Evolutionary conservation across 2,329 filamentous ascomycete genomes (phyloP).

Genomic region (Annulohypoxylon truncatum): DNA sequence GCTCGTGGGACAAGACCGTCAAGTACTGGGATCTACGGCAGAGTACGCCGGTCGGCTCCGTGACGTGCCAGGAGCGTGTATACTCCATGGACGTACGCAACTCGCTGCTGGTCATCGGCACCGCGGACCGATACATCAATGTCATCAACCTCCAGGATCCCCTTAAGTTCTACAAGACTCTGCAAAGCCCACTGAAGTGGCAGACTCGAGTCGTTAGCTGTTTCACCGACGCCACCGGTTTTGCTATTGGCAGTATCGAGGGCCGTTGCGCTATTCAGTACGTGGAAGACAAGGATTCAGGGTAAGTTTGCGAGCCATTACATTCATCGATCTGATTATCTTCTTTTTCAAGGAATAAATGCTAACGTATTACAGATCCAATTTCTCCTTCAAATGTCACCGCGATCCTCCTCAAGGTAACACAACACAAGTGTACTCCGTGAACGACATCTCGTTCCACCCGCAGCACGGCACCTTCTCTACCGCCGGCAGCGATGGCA

Average conservation of each 20-base stretch:
- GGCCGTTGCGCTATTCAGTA: slow-evolving; percentile 98
- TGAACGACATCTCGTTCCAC: slow-evolving; percentile 98
- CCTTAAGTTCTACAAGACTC: slow-evolving; percentile 91
- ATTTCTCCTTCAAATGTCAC: slow-evolving; percentile 99
- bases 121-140: slow-evolving; percentile 95
- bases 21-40: slow-evolving; percentile 88
- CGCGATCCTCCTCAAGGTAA: slow-evolving; percentile 82
- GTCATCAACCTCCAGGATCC: slow-evolving; percentile 92
- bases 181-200: slow-evolving; percentile 97
- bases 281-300: slow-evolving; percentile 92
- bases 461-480: slow-evolving; percentile 97
- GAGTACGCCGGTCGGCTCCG: slow-evolving; percentile 71
- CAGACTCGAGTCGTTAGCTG: slow-evolving; percentile 96
- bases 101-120: slow-evolving; percentile 89
- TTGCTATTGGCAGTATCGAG: slow-evolving; percentile 95
- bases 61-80: slow-evolving; percentile 79
- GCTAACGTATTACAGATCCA: slow-evolving; percentile 66
- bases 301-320: slow-evolving; percentile 57
- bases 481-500: slow-evolving; percentile 93
- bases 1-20: slow-evolving; percentile 90
- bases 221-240: slow-evolving; percentile 91
- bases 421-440: slow-evolving; percentile 88
- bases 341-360: background rate
- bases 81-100: slow-evolving; percentile 94
- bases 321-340: background rate